Evolutionary conservation across 83 land plant species (phyloP), one percentile per base, ranked within the genome.

Genomic region (Diphasiastrum complanatum): DNA sequence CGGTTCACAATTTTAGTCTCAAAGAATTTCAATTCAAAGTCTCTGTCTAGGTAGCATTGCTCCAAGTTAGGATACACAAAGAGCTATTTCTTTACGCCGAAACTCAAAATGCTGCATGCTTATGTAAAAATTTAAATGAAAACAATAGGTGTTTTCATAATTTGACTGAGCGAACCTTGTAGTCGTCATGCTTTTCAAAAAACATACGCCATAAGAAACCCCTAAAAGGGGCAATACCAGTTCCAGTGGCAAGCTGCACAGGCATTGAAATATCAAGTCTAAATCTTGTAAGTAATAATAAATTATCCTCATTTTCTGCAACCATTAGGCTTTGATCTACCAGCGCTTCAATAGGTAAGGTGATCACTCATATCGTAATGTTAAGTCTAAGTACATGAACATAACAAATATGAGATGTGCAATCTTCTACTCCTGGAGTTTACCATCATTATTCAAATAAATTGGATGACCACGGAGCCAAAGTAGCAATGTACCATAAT

Each of bases 211-310:
- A 83, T 66, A 95, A 74, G 72, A 73, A 95, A 23, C 79, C 75
- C 5, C 99, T 62, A 81, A 86, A 95, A 34, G 99, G 99, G 49
- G 99, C 99, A 75, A 95, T 84, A 35, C 99, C 99, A 54, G 99
- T 95, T 48, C 99, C 99, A 34, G 99, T 95, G 5, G 63, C 97
- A 77, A 91, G 93, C 97, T 91, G 69, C 56, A n/a, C n/a, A n/a
- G n/a, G n/a, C 45, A 26, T 26, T 14, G 64, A 43, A 47, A 48
- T 11, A 10, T 18, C 23, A 45, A 33, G 12, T 22, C 14, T n/a
- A 32, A 11, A 56, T 6, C 26, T 5, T 14, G 37, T 45, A 24
- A 2, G 30, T 43, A 18, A 45, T 24, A 36, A 2, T n/a, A 68
- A 8, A 16, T 37, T 45, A 4, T 43, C 2, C 1, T 36, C 5